phyloP scores from a whole-genome alignment of 108 stramenopile genomes.

The Stephanodiscus minutulus region DNA sequence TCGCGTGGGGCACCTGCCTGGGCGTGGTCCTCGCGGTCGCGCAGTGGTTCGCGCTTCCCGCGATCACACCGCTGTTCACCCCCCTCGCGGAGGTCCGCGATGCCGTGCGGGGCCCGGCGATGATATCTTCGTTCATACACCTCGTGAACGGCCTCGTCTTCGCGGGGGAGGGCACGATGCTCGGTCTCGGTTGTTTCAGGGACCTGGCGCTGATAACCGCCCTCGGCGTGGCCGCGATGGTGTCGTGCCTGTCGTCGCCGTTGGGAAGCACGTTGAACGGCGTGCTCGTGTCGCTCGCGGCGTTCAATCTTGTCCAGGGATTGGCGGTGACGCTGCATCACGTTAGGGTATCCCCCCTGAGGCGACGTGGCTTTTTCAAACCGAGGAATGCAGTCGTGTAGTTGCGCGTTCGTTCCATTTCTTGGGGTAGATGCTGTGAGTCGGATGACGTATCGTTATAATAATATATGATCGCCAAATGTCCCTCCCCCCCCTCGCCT shows the following conservation, averaged over 20 bases:
- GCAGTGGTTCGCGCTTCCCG: conserved; percentile 59
- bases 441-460: no score
- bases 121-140: conserved; percentile 70
- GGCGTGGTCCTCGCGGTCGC: conserved; percentile 58
- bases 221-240: conserved; percentile 57
- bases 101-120: conserved; percentile 67
- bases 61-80: conserved; percentile 69
- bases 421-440: not conserved
- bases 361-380: conserved; percentile 30
- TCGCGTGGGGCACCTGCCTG: conserved; percentile 65
- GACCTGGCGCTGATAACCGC: conserved; percentile 65
- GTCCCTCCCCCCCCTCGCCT: no score
- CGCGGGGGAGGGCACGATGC: conserved; percentile 81
- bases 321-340: conserved; percentile 65
- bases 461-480: no score
- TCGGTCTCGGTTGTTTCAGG: conserved; percentile 63
- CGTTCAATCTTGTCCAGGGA: conserved; percentile 63
- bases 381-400: not conserved
- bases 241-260: conserved; percentile 57
- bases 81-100: conserved; percentile 72
- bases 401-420: not conserved
- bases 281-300: conserved; percentile 63
- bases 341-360: conserved; percentile 65
- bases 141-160: conserved; percentile 74
- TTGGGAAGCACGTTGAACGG: conserved; percentile 68